Conservation (phyloP, 208 protist genomes). For the Trypanosoma congolense region DNA sequence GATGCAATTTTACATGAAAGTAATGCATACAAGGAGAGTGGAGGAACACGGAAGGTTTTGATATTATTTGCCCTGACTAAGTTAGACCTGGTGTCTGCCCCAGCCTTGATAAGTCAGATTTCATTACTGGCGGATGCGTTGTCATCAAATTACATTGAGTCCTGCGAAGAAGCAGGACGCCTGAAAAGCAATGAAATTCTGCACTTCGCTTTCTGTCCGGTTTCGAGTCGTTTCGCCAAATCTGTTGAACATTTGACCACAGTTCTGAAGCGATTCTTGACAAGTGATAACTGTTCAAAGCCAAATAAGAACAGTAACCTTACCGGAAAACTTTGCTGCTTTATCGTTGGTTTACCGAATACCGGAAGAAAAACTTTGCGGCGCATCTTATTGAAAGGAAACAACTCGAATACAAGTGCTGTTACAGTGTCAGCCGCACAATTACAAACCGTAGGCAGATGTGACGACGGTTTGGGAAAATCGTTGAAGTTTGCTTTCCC, state of each 20-base stretch:
- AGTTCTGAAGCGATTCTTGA: slow-evolving; percentile 62
- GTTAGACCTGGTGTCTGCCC: slow-evolving; percentile 64
- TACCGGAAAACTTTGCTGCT: slow-evolving; percentile 63
- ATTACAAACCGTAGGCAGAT: slow-evolving; percentile 55
- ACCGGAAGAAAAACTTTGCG: slow-evolving; percentile 64
- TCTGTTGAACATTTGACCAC: slow-evolving; percentile 48
- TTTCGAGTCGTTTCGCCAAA: slow-evolving; percentile 64
- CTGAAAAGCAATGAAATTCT: slow-evolving; percentile 19
- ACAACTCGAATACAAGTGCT: slow-evolving; percentile 52
- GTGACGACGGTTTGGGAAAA: slow-evolving; percentile 29
- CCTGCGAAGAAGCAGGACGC: slow-evolving; percentile 11
- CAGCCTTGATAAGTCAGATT: slow-evolving; percentile 71
- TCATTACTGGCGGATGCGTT: slow-evolving; percentile 62
- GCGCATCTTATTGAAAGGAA: slow-evolving; percentile 45
- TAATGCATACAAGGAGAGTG: slow-evolving; percentile 27
- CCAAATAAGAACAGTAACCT: slow-evolving; percentile 61
- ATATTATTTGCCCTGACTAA: slow-evolving; percentile 82
- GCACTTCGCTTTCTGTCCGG: slow-evolving; percentile 42
- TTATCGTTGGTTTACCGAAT: slow-evolving; percentile 82
- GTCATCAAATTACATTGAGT: slow-evolving; percentile 35
- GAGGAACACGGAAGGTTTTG: slow-evolving; percentile 53
- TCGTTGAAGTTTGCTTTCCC: slow-evolving; percentile 69
- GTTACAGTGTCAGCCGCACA: slow-evolving; percentile 71
- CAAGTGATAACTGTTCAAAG: slow-evolving; percentile 39
- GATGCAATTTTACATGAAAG: slow-evolving; percentile 72